phyloP scores from a whole-genome alignment of 768 basidiomycete species.

The Leucosporidium scottii region DNA sequence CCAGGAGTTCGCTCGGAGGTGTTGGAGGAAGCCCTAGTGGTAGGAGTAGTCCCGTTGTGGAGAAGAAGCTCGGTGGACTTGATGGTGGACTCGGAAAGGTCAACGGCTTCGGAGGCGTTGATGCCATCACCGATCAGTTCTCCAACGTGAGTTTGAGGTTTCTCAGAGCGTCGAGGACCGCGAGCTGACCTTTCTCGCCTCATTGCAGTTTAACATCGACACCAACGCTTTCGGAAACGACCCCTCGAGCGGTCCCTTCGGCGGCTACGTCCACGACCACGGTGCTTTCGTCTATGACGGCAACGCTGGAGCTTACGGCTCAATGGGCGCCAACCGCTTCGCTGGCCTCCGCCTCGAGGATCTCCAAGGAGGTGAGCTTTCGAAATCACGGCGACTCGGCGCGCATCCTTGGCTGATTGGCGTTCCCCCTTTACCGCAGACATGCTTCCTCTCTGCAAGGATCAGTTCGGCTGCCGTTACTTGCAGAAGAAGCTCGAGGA shows the following conservation, averaged over 20 bases:
- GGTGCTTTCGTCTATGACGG: constrained; percentile 32
- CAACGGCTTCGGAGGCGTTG: constrained; percentile 19
- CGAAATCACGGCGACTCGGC: too few species aligned
- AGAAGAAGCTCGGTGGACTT: constrained; percentile 4
- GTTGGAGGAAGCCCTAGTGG: background rate
- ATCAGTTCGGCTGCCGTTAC: constrained; percentile 97
- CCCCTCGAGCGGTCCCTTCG: constrained; percentile 21
- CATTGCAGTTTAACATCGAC: constrained; percentile 33
- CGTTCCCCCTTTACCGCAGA: constrained; percentile 41
- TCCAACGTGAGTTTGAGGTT: constrained; percentile 14
- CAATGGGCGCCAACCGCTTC: constrained; percentile 67
- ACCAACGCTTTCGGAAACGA: constrained; percentile 25
- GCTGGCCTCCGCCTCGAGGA: constrained; percentile 93
- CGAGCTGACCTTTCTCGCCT: background rate
- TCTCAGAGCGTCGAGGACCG: too few species aligned
- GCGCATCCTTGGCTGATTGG: background rate
- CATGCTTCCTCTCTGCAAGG: constrained; percentile 89
- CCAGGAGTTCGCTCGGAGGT: background rate
- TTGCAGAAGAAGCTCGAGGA: constrained; percentile 99
- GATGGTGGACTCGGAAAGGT: background rate
- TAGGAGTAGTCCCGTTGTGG: background rate
- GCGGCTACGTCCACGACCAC: constrained; percentile 33
- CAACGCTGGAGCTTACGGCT: constrained; percentile 18
- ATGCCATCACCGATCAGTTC: constrained; percentile 31
- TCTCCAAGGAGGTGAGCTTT: constrained; percentile 59